These are phyloP conservation scores for Trichoderma semiorbis DNA, from an alignment of 2,329 filamentous ascomycete species.

Conservation along the genomic window DNA sequence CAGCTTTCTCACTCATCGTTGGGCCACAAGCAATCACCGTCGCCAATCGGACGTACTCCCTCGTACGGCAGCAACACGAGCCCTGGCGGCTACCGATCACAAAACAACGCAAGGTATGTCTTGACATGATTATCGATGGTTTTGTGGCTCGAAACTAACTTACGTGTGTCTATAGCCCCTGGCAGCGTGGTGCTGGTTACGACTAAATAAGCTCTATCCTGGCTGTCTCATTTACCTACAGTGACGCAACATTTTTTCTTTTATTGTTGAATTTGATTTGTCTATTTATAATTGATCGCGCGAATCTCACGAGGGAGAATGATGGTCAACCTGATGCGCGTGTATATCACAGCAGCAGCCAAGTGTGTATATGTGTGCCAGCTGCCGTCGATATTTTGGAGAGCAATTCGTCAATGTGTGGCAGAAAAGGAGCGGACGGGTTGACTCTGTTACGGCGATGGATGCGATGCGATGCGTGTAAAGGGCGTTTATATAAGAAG, in stretches of 20 bases:
- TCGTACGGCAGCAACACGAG: slow-evolving; percentile 22
- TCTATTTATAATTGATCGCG: neutral
- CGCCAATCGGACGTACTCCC: neutral
- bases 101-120: slow-evolving; percentile 40
- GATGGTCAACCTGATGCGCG: neutral
- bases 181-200: slow-evolving; percentile 46
- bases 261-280: neutral
- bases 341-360: neutral
- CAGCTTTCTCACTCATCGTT: neutral
- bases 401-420: neutral
- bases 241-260: neutral
- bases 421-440: neutral
- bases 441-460: slow-evolving; percentile 6
- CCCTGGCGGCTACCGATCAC: slow-evolving; percentile 33
- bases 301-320: neutral
- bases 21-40: slow-evolving; percentile 27
- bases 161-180: slow-evolving; percentile 35
- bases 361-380: neutral
- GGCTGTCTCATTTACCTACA: neutral
- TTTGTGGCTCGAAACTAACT: neutral
- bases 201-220: slow-evolving; percentile 28
- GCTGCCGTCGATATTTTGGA: neutral
- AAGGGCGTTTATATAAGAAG: slow-evolving; percentile 14
- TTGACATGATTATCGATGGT: neutral
- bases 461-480: slow-evolving; percentile 9